Evolutionary conservation across 23 red algal species (phyloP).

Genomic region (Porphyridium purpureum): DNA sequence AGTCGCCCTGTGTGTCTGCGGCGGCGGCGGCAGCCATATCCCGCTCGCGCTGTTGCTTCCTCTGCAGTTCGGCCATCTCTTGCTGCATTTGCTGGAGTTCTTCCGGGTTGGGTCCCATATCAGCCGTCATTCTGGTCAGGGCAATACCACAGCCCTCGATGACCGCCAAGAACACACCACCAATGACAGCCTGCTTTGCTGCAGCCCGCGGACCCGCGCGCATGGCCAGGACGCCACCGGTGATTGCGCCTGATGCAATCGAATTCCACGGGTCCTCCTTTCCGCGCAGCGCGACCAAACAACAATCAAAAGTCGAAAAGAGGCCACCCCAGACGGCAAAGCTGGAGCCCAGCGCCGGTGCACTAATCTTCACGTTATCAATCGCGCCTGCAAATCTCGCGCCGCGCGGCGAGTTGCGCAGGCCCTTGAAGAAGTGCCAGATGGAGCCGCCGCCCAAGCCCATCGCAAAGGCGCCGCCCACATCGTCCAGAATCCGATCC

Average conservation of each 20-base stretch:
- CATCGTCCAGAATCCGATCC: slow-evolving; percentile 92
- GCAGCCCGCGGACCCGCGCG: slow-evolving; percentile 51
- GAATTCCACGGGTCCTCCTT: slow-evolving; percentile 94
- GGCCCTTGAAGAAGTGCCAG: slow-evolving; percentile 90
- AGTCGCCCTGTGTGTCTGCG: no score
- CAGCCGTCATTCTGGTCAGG: background rate
- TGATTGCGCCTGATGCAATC: slow-evolving; percentile 75
- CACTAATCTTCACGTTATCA: slow-evolving; percentile 82
- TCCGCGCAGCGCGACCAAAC: slow-evolving; percentile 53
- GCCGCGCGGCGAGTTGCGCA: slow-evolving; percentile 77
- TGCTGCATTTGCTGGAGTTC: background rate
- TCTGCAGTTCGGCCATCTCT: background rate
- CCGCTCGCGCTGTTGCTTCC: background rate
- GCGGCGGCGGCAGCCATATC: no score
- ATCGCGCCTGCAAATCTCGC: slow-evolving; percentile 68
- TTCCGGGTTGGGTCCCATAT: background rate
- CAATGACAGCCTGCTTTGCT: slow-evolving; percentile 45
- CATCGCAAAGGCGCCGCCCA: slow-evolving; percentile 96
- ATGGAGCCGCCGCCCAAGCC: slow-evolving; percentile 86
- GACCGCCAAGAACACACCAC: slow-evolving; percentile 76
- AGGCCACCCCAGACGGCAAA: slow-evolving; percentile 99
- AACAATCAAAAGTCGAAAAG: slow-evolving; percentile 98
- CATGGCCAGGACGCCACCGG: slow-evolving; percentile 72
- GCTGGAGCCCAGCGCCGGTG: slow-evolving; percentile 69
- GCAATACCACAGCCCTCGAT: slow-evolving; percentile 84